A percentile compares a stretch with the other conserved stretches of the same genome.
These are phyloP conservation scores for Periconia sp. DNA, from an alignment of 2,329 filamentous ascomycete species.

Conservation along the genomic window DNA sequence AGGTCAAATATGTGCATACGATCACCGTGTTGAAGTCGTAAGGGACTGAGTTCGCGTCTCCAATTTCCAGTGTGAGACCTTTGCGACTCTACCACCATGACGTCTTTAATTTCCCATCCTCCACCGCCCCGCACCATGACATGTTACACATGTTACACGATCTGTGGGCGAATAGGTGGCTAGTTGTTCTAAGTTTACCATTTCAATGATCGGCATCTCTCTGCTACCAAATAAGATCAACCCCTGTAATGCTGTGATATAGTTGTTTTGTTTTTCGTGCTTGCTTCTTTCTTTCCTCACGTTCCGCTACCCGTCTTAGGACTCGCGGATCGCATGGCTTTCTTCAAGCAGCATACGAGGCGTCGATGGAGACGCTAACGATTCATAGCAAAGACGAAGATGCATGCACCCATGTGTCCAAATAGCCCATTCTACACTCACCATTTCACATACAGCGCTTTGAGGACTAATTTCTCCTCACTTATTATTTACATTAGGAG, in stretches of 20 bases:
- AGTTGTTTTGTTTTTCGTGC: neutral
- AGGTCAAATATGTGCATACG: conserved; percentile 36
- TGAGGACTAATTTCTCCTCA: no score
- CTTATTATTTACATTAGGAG: no score
- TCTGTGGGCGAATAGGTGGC: no score
- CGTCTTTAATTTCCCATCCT: neutral
- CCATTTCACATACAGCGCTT: no score
- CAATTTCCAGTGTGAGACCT: neutral
- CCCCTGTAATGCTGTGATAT: neutral
- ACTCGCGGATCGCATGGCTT: neutral
- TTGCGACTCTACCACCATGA: neutral
- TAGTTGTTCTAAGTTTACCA: no score
- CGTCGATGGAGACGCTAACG: no score
- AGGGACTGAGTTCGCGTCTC: neutral
- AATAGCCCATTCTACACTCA: no score
- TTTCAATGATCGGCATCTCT: neutral
- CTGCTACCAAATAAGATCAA: neutral
- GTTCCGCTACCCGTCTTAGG: neutral
- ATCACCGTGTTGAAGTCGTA: conserved; percentile 24
- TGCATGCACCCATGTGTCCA: no score
- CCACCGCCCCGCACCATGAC: no score
- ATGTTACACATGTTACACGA: no score
- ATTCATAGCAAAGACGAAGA: no score
- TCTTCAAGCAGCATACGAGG: no score
- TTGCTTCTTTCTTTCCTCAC: neutral